phyloP scores from a whole-genome alignment of 805 yeast species.

The Saccharomyces jurei region DNA sequence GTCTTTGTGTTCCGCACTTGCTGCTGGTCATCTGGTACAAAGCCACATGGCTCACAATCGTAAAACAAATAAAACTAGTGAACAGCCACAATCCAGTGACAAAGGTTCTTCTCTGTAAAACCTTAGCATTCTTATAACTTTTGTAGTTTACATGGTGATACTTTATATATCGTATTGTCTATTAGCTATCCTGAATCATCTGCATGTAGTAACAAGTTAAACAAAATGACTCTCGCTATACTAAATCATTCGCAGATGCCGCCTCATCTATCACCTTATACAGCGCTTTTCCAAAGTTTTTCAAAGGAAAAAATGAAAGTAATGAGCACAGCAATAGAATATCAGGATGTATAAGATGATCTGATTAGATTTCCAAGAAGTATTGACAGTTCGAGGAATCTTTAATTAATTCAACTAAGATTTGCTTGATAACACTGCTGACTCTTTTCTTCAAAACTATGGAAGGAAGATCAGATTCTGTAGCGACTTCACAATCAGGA shows the following conservation, averaged over 20 bases:
- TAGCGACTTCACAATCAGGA: not conserved
- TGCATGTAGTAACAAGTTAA: not conserved
- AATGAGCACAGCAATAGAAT: not conserved
- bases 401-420: not conserved
- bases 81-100: not conserved
- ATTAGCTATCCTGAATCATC: not conserved
- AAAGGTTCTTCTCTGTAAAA: not conserved
- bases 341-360: not conserved
- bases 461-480: not conserved
- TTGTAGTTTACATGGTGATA: not conserved
- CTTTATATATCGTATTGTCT: not conserved
- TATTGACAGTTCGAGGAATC: not conserved
- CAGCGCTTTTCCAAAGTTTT: not conserved
- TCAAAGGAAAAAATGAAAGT: not conserved
- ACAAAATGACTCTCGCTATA: not conserved
- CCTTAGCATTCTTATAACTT: not conserved
- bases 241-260: not conserved
- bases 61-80: slow-evolving; percentile 3
- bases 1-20: slow-evolving; percentile 89
- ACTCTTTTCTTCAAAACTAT: not conserved
- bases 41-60: slow-evolving; percentile 96
- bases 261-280: not conserved
- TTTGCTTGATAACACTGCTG: not conserved
- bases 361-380: not conserved
- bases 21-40: slow-evolving; percentile 97